A percentile compares a stretch with the other conserved stretches of the same genome.
Conservation (phyloP, 148 eudicot genomes). For the Arctostaphylos glauca region DNA sequence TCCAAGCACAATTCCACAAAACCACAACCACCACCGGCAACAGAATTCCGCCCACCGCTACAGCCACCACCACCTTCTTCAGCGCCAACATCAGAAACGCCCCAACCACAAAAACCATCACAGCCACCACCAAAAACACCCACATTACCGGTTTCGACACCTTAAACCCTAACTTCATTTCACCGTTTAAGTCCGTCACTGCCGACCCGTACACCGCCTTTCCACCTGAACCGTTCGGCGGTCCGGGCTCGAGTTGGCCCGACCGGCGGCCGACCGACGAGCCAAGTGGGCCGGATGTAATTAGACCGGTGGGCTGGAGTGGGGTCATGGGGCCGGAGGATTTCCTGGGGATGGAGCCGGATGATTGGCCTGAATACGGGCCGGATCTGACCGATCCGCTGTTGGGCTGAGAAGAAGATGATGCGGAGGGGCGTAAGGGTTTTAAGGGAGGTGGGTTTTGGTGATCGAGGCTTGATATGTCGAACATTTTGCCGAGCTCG, state of each 20-base stretch:
- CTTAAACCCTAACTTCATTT: constrained; percentile 51
- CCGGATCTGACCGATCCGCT: constrained; percentile 79
- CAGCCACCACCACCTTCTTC: constrained; percentile 53
- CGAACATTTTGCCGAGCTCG: constrained; percentile 83
- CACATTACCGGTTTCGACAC: constrained; percentile 74
- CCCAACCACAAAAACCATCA: constrained; percentile 79
- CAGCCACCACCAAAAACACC: constrained; percentile 57
- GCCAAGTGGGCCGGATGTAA: constrained; percentile 75
- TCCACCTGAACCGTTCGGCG: constrained; percentile 4
- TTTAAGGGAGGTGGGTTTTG: constrained; percentile 31
- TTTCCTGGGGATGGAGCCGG: background rate
- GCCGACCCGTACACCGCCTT: constrained; percentile 66
- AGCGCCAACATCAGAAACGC: constrained; percentile 66
- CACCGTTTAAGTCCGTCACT: constrained; percentile 64
- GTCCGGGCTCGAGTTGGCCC: constrained; percentile 38
- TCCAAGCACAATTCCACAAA: constrained; percentile 66
- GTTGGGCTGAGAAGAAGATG: constrained; percentile 53
- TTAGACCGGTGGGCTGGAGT: constrained; percentile 75
- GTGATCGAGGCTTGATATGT: constrained; percentile 28
- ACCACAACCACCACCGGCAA: constrained; percentile 37
- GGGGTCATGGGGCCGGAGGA: constrained; percentile 45
- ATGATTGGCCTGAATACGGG: constrained; percentile 25
- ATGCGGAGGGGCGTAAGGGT: constrained; percentile 27
- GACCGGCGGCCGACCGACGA: constrained; percentile 41
- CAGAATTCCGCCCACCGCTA: constrained; percentile 53